A percentile compares a stretch with the other conserved stretches of the same genome.
Conservation (phyloP, 768 basidiomycete genomes). For the Podaxis carcinomalis region DNA sequence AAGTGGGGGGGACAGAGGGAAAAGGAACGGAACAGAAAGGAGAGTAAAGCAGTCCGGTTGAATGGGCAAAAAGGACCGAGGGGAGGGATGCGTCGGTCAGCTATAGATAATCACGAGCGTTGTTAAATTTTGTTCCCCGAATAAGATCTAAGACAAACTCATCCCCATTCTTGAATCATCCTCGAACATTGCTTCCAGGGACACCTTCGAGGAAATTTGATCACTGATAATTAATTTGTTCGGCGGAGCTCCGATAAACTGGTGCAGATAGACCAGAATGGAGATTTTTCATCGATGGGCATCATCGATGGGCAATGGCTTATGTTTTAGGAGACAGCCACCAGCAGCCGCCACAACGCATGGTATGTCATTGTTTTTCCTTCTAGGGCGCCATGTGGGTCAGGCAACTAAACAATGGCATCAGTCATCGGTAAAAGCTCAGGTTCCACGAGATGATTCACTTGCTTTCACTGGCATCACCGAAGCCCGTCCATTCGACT, state of each 20-base stretch:
- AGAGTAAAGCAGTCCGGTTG: neutral
- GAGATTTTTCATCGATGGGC: neutral
- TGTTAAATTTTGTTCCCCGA: neutral
- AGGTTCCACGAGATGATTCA: too few relatives aligned
- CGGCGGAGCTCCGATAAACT: neutral
- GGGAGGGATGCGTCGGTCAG: neutral
- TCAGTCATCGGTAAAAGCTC: too few relatives aligned
- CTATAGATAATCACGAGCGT: neutral
- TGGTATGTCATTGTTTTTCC: too few relatives aligned
- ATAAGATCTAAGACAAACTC: neutral
- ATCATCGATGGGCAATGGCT: too few relatives aligned
- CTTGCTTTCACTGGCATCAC: neutral
- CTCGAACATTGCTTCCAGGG: neutral
- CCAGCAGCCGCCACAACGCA: too few relatives aligned
- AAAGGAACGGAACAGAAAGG: neutral
- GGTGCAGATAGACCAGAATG: neutral
- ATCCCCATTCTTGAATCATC: neutral
- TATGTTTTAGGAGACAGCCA: neutral
- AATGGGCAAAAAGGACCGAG: neutral
- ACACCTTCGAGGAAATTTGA: neutral
- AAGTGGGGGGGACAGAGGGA: neutral
- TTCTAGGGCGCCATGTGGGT: too few relatives aligned
- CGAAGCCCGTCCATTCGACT: neutral
- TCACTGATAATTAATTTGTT: neutral
- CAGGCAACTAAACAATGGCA: too few relatives aligned